Evolutionary conservation across 2,329 filamentous ascomycete species (phyloP), one percentile per base, ranked within the genome.

Genomic region (Aphanoascus verrucosus): DNA sequence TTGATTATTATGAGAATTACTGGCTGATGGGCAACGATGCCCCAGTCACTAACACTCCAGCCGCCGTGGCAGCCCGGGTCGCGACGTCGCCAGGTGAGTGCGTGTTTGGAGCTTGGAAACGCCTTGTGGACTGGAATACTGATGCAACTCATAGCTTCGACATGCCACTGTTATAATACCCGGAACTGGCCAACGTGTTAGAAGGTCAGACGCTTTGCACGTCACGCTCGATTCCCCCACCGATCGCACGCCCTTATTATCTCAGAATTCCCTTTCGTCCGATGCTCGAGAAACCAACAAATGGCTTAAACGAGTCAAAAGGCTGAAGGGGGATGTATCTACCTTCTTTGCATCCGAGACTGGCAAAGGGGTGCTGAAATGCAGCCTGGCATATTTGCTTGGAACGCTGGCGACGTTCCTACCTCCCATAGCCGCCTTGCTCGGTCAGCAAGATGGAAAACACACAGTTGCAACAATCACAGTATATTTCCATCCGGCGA

Each of bases 381-480:
- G 89, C 73, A 90, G 88, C 32, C 71, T 96, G 57, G 91, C 90
- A 43, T 96, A 96, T 70, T 73, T 94, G 3, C 70, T 96, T 34
- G 91, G 87, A 15, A 94, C 87, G 60, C 74, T 94, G 68, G 88
- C 84, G 35, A 96, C 90, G 0, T 93, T 95, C 62, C 83, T 88
- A 57, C 80, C 84, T 1, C 77, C 79, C 2, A 76, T 95, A 53
- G 83, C 88, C 14, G 72, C 76, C 6, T 80, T 89, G 54, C 74
- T 96, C 14, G 91, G 91, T 9, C 77, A 84, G 58, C 85, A 89
- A 64, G 90, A 95, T 69, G 88, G 88, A 49, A 96, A 96, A 65
- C 91, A 96, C 69, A 84, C 95, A 64, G 88, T 95, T 49, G 89
- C 89, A 32, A 96, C 91, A 1, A 82, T 96, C 55, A 94, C 88